Evolutionary conservation across 1,139 yeast species (phyloP).

Genomic region (Candida frijolesensis): DNA sequence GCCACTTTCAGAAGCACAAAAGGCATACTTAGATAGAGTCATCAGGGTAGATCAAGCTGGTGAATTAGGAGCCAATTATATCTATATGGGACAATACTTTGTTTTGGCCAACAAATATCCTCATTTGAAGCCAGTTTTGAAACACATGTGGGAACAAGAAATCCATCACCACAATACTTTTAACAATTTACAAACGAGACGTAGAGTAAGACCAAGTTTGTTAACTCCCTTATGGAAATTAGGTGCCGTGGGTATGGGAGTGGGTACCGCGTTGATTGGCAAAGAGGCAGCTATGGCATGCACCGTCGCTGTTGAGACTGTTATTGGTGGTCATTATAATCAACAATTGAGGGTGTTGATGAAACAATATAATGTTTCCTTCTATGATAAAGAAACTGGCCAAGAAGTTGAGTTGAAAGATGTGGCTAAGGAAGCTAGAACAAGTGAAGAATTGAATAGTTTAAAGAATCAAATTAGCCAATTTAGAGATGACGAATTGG

Average conservation of each 20-base stretch:
- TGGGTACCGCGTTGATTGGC: slow-evolving; percentile 81
- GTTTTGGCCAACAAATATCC: slow-evolving; percentile 73
- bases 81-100: slow-evolving; percentile 86
- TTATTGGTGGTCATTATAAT: slow-evolving; percentile 94
- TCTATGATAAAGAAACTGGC: slow-evolving; percentile 47
- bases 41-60: slow-evolving; percentile 98
- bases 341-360: slow-evolving; percentile 78
- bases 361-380: slow-evolving; percentile 56
- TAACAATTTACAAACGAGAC: slow-evolving; percentile 69
- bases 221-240: slow-evolving; percentile 91
- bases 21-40: slow-evolving; percentile 71
- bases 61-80: slow-evolving; percentile 95
- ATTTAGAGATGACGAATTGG: slow-evolving; percentile 93
- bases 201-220: slow-evolving; percentile 87
- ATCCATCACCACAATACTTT: slow-evolving; percentile 86
- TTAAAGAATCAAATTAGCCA: slow-evolving; percentile 67
- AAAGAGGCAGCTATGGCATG: slow-evolving; percentile 99
- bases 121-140: slow-evolving; percentile 68
- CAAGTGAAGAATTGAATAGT: slow-evolving; percentile 56
- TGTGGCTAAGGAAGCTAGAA: slow-evolving; percentile 27
- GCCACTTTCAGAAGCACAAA: slow-evolving; percentile 57
- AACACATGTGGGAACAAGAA: slow-evolving; percentile 99
- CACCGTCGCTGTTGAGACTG: slow-evolving; percentile 98
- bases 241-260: slow-evolving; percentile 88
- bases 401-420: slow-evolving; percentile 25